Evolutionary conservation across 495 filamentous ascomycete genomes (phyloP).

Genomic region (Podospora tetraspora): DNA sequence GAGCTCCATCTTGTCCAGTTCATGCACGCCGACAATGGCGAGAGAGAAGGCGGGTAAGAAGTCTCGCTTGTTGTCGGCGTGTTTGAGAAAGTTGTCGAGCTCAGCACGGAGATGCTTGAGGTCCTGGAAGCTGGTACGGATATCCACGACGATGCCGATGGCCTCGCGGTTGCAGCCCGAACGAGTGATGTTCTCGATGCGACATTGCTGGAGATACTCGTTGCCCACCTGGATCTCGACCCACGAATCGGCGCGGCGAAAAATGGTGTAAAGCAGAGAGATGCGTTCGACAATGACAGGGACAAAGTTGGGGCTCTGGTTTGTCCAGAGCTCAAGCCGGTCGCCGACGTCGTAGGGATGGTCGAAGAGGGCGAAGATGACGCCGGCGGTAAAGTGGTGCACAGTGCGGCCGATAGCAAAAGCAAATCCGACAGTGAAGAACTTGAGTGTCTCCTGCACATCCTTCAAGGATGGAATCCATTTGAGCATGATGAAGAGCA

Average conservation of each 20-base stretch:
- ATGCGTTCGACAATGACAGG: constrained; percentile 69
- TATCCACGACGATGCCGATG: constrained; percentile 57
- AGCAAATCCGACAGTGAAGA: constrained; percentile 65
- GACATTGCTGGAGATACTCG: constrained; percentile 64
- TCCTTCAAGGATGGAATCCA: constrained; percentile 26
- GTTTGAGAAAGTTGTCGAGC: constrained; percentile 56
- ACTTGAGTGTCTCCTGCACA: constrained; percentile 41
- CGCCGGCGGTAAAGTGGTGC: constrained; percentile 73
- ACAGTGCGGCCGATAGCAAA: constrained; percentile 72
- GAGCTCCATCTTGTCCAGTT: constrained; percentile 69
- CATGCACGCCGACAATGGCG: constrained; percentile 59
- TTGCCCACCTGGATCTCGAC: constrained; percentile 71
- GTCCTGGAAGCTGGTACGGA: constrained; percentile 67
- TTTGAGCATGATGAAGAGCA: constrained; percentile 54
- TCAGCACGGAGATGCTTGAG: constrained; percentile 61
- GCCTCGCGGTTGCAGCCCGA: constrained; percentile 70
- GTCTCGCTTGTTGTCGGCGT: constrained; percentile 64
- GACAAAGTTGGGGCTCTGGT: constrained; percentile 28
- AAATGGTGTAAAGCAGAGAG: constrained; percentile 72
- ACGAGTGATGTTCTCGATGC: constrained; percentile 73
- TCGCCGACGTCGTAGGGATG: constrained; percentile 67
- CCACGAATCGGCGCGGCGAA: constrained; percentile 59
- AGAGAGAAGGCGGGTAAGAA: constrained; percentile 62
- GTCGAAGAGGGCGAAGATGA: constrained; percentile 83
- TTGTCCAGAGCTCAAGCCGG: constrained; percentile 59